Evolutionary conservation across 2,329 filamentous ascomycete genomes (phyloP).

Genomic region (Myriosclerotinia duriaeana): DNA sequence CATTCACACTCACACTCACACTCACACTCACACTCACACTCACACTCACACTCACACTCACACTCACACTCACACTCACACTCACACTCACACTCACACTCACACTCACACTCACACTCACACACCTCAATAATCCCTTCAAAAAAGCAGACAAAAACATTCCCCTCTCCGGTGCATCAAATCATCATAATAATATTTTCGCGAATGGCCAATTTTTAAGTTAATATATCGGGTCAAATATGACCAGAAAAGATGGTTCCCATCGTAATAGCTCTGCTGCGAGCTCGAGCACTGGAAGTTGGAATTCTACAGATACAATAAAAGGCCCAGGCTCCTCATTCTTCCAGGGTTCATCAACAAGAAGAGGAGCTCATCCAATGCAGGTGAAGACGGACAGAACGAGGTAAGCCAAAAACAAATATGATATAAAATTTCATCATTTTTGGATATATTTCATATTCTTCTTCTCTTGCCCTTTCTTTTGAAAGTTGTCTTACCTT

Average conservation of each 20-base stretch:
- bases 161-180: conserved; percentile 10
- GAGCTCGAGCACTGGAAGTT: conserved; percentile 66
- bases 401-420: conserved; percentile 34
- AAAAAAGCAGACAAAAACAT: conserved; percentile 6
- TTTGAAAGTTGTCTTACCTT: conserved; percentile 10
- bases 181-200: neutral
- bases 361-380: conserved; percentile 42
- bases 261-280: conserved; percentile 63
- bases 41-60: neutral
- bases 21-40: neutral
- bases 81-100: too few relatives aligned
- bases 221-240: conserved; percentile 44
- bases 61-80: neutral
- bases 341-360: conserved; percentile 36
- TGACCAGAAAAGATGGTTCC: conserved; percentile 65
- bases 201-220: conserved; percentile 37
- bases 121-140: conserved; percentile 11
- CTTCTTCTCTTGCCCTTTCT: conserved; percentile 20
- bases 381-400: conserved; percentile 57
- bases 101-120: neutral
- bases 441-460: conserved; percentile 33
- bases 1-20: neutral
- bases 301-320: conserved; percentile 65
- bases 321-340: conserved; percentile 42
- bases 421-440: neutral